Evolutionary conservation across 192 early-diverging fungal genomes (phyloP), one percentile per base, ranked within the genome.

Genomic region (Coemansia asiatica): DNA sequence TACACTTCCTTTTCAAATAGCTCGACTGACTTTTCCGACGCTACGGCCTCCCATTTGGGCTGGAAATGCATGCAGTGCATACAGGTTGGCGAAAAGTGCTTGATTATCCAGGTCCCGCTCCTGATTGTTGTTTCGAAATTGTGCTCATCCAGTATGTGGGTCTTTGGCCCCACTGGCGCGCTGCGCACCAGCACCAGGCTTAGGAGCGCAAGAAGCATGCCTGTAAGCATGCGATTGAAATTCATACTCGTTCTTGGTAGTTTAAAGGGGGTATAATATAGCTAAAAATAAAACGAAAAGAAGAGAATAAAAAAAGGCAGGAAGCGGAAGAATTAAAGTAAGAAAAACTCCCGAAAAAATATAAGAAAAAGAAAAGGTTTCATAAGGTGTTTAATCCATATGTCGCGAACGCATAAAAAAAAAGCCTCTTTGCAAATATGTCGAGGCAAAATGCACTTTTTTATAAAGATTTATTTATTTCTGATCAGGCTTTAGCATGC

Each of bases 51-150:
- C 86, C 92, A 96, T 22, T 84, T 85, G 6, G 94, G 94, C 16
- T 87, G 88, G 63, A 98, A 86, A 10, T 70, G 64, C 75, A 87
- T 77, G 83, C 95, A 97, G 76, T 95, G 92, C 28, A 76, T 67
- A 73, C 93, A 95, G 85, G 81, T 87, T 2, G 94, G 94, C 21
- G 94, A 92, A 80, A 86, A 92, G 72, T 94, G 93, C 81, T 92
- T 87, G 22, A 95, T 72, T 60, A 95, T 87, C 94, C 94, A 86
- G 2, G 77, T 87, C 16, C 87, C 87, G 6, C 71, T 64, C n/a
- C 65, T 64, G 28, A 85, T 81, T 29, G 53, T 72, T 0, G 57
- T 55, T 16, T 61, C 71, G 68, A 86, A 88, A 51, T 81, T 84
- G 18, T 58, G 44, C 28, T 66, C 40, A 31, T 71, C 68, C 4